Percentiles rank a stretch among this genome's conserved stretches.
Conservation (phyloP, 768 basidiomycete genomes). For the Hydnum rufescens region DNA sequence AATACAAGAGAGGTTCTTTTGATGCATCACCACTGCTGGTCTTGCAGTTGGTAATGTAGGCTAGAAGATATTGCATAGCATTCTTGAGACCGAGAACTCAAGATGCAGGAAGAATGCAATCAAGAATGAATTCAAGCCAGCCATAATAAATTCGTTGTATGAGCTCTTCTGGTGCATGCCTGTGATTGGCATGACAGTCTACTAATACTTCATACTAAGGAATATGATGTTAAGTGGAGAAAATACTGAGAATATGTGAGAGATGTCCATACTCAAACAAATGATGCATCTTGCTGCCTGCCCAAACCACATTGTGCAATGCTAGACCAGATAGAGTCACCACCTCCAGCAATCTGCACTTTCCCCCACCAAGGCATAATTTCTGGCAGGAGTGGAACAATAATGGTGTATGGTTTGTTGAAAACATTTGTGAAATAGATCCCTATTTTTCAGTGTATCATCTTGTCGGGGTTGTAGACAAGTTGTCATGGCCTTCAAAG, state of each 20-base stretch:
- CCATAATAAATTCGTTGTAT: background rate
- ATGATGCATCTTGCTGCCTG: slow-evolving; percentile 1
- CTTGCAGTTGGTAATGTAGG: background rate
- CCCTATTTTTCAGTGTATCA: background rate
- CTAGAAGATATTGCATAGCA: background rate
- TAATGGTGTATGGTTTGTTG: background rate
- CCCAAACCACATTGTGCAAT: background rate
- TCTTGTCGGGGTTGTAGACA: background rate
- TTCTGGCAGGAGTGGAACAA: background rate
- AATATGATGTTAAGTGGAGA: background rate
- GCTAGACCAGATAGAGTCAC: background rate
- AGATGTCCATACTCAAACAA: slow-evolving; percentile 1
- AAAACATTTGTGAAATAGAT: slow-evolving; percentile 1
- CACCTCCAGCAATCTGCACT: background rate
- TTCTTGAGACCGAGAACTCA: background rate
- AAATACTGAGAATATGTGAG: background rate
- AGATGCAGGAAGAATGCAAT: background rate
- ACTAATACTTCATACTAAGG: background rate
- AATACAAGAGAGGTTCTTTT: background rate
- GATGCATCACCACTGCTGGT: background rate
- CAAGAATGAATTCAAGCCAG: background rate
- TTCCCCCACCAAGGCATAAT: slow-evolving; percentile 5
- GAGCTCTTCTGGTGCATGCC: background rate
- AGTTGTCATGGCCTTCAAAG: slow-evolving; percentile 2
- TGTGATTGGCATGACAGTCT: background rate